Evolutionary conservation across 2,329 filamentous ascomycete species (phyloP), one percentile per base, ranked within the genome.

Genomic region (Diaporthe batatas): DNA sequence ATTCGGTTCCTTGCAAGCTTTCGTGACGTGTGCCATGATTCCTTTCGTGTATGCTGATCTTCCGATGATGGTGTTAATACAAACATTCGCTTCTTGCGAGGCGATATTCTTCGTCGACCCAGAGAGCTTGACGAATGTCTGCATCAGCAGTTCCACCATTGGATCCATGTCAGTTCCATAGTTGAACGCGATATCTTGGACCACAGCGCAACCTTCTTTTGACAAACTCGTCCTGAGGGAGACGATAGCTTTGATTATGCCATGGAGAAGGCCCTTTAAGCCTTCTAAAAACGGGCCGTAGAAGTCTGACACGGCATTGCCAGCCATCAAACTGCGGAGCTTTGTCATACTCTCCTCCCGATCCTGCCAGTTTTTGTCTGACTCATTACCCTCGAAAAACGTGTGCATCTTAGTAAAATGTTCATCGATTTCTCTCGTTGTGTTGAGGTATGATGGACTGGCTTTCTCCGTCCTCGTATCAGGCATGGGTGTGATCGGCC

Each of bases 61-160:
- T 75, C 91, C 89, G 75, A 98, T 89, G 68, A 99, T 91, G 25
- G 88, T 90, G 76, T 96, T 92, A n/a, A 98, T 91, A 0, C 93
- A 94, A 21, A 85, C 81, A 79, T 97, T 95, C 68, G 94, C 96
- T 75, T 93, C 92, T 78, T 97, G 92, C 0, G 94, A 94, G 72
- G 90, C 91, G 77, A 99, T 98, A 82, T 97, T 97, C 83, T 99
- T 99, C 62, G 96, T 97, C 32, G 91, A 92, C 12, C 92, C 94
- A 76, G 93, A 95, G 75, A 98, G 89, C 83, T 98, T 98, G 84
- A 98, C 91, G 77, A 98, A 90, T 36, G 91, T 92, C 79, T 98
- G 95, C 83, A 98, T 90, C 29, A 98, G 87, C 67, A 98, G 90
- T 82, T 98, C 96, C 10, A 96, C 92, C 91, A 97, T 93, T 14